Evolutionary conservation across 345 rosid species (phyloP), one percentile per base, ranked within the genome.

Genomic region (Brassica carinata): DNA sequence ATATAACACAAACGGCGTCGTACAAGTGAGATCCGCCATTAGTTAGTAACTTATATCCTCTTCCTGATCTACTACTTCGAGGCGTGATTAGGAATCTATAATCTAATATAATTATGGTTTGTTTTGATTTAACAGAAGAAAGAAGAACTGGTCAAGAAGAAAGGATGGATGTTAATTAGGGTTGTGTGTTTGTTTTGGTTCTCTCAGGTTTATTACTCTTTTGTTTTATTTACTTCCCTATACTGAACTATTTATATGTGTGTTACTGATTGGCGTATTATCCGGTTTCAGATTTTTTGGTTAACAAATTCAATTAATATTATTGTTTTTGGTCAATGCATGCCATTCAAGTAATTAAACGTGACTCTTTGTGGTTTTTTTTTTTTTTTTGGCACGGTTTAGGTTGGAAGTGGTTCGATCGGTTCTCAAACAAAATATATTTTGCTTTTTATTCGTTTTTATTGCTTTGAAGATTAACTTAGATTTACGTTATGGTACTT

Each of bases 21-120:
- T 71, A 79, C 85, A 86, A 31, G 83, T 84, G 75, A 83, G 74
- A 62, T 81, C 94, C 29, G 84, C 90, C 94, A 88, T 90, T 36
- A 19, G 11, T 19, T 78, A 18, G 8, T 68, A 36, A 10, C 34
- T 62, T 62, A 5, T 3, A n/a, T n/a, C 73, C 33, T 71, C 26
- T 36, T 78, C 30, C 8, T 34, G 8, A 8, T 77, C 8, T 34
- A 55, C 5, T 72, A 36, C 8, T 36, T 65, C 1, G 7, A 18
- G 34, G 62, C 1, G 71, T 64, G 7, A 66, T 58, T 9, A 19
- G n/a, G 29, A 58, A 17, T 26, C 27, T 11, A 0, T 59, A 23
- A 2, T 29, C 31, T 29, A 29, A 29, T 29, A 29, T 29, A 26
- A 1, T 45, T 7, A 74, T 61, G 75, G 71, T 4, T 74, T 48